These are phyloP conservation scores for Truncatella angustata DNA, from an alignment of 2,329 filamentous ascomycete genomes.

Conservation along the genomic window DNA sequence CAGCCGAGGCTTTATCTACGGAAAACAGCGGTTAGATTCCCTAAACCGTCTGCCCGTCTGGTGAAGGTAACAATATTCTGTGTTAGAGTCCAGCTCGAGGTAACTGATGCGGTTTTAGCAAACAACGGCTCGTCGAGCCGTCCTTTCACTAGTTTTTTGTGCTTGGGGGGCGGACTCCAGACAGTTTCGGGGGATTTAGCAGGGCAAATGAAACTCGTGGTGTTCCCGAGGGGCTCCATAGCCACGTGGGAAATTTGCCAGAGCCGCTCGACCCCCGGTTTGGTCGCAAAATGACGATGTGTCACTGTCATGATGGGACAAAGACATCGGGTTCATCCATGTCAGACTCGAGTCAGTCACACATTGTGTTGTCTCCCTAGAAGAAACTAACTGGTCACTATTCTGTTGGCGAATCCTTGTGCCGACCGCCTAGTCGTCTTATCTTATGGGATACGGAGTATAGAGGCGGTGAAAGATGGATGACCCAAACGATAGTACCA, in stretches of 20 bases:
- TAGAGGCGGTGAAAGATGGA: neutral
- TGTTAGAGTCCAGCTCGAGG: too few species aligned
- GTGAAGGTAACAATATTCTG: too few species aligned
- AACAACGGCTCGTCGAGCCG: too few species aligned
- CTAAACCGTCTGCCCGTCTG: too few species aligned
- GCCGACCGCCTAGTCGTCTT: neutral
- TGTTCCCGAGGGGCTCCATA: conserved; percentile 7
- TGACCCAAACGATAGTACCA: neutral
- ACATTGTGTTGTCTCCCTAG: neutral
- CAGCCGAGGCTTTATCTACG: too few species aligned
- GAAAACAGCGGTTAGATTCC: too few species aligned
- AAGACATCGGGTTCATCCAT: neutral
- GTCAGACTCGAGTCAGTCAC: conserved; percentile 2
- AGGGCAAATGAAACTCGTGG: neutral
- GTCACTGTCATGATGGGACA: neutral
- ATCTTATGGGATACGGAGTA: neutral
- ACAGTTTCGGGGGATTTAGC: conserved; percentile 2
- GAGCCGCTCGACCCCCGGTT: conserved; percentile 2
- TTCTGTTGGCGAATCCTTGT: neutral
- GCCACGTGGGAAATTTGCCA: conserved; percentile 5
- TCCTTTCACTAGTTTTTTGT: too few species aligned
- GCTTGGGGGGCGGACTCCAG: too few species aligned
- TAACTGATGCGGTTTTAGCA: too few species aligned
- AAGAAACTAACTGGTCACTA: neutral
- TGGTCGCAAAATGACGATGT: neutral